Conservation (phyloP, 257 asterid species). For the Oldenlandia corymbosa region DNA sequence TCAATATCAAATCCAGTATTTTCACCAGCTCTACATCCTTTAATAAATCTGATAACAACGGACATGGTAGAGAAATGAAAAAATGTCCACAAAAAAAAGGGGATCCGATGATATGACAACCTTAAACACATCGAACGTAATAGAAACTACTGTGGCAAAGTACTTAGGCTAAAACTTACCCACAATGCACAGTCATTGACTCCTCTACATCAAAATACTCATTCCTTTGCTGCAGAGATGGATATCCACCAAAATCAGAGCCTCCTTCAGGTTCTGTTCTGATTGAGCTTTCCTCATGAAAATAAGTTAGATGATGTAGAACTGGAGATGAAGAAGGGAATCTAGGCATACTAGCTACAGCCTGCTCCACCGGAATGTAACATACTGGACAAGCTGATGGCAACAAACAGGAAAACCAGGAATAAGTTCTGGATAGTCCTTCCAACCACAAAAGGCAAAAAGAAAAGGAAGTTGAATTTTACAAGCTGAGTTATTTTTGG, state of each 20-base stretch:
- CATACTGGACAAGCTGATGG: conserved; percentile 91
- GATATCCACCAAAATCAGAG: conserved; percentile 96
- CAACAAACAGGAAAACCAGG: conserved; percentile 16
- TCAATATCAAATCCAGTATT: conserved; percentile 82
- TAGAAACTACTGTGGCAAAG: conserved; percentile 3
- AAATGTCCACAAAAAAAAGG: neutral
- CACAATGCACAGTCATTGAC: conserved; percentile 94
- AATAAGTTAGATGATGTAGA: conserved; percentile 63
- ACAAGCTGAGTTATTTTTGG: neutral
- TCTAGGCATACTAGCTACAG: conserved; percentile 71
- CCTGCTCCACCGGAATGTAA: conserved; percentile 79
- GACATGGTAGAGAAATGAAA: conserved; percentile 11
- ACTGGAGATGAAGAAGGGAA: conserved; percentile 61
- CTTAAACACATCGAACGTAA: neutral
- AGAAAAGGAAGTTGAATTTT: neutral
- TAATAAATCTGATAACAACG: conserved; percentile 56
- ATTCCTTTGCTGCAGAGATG: conserved; percentile 69
- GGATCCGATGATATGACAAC: neutral
- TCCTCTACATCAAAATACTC: conserved; percentile 58
- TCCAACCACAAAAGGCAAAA: neutral
- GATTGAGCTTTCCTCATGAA: conserved; percentile 51
- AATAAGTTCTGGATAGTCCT: conserved; percentile 3
- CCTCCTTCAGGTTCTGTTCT: conserved; percentile 66
- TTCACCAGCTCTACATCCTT: conserved; percentile 87
- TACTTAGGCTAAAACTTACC: conserved; percentile 49